Base-by-base conservation (phyloP, 139 green algal genomes). In the Axilococcus clingmanii region DNA sequence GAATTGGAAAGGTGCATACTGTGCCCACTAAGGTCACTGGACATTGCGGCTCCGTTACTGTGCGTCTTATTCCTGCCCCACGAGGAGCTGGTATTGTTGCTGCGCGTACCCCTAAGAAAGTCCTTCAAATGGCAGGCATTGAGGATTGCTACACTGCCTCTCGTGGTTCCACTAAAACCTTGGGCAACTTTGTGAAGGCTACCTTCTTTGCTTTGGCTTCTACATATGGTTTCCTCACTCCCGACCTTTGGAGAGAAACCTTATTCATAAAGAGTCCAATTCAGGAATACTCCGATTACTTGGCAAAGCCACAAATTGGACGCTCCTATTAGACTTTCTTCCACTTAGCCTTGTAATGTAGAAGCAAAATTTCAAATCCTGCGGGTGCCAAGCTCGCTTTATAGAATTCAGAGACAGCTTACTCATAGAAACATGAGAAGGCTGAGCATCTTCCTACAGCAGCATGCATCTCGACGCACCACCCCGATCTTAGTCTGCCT, bases 131-230 rank as follows among this genome's bases (percentile, higher is more conserved):
- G 82, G 93, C 93, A 6, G 93, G 93, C 34, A 95, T 99, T 63
- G 89, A 97, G 59, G 93, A 99, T 76, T 95, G 91, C 77, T 99
- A 96, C 84, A 99, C 93, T 42, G 80, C 63, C 37, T 96, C 91
- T 15, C 69, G 76, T 53, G 93, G 93, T 47, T 88, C 72, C 54
- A 94, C 84, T 61, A 94, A 93, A 66, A 99, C 93, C n/a, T 79
- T 99, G 45, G 92, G 91, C 57, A 99, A 99, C 86, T 96, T 95
- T 55, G 86, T 98, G 31, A 96, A 96, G 84, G 71, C 71, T n/a
- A 79, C 71, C 23, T 79, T 79, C 58, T 74, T 60, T 8, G 71
- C 71, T 14, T 47, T 78, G 44, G 55, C 62, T 28, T 65, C 77
- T 52, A 96, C 90, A 16, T 98, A 97, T 54, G 84, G 76, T 48